Evolutionary conservation across 1,284 basidiomycete species (phyloP).

Genomic region (Dichomitus squalens): DNA sequence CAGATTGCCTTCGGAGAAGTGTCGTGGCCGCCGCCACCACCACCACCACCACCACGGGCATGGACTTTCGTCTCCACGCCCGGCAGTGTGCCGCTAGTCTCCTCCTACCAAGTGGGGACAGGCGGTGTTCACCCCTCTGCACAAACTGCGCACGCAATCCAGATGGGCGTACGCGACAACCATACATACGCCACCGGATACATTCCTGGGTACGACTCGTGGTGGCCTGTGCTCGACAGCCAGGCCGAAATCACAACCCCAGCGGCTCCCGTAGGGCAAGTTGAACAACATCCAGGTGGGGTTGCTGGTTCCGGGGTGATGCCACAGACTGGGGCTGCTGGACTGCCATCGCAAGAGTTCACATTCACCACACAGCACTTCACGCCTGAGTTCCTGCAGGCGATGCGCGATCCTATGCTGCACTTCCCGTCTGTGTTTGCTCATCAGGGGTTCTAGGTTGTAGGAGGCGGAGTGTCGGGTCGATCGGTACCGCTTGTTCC

Average conservation of each 20-base stretch:
- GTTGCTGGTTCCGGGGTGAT: not conserved
- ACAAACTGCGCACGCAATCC: not conserved
- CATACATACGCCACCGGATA: not conserved
- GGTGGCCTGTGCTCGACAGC: constrained; percentile 16
- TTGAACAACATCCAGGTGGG: not conserved
- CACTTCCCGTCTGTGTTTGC: constrained; percentile 26
- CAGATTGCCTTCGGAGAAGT: constrained; percentile 13
- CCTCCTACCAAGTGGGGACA: not conserved
- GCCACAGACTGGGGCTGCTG: not conserved
- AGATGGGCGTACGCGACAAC: not conserved
- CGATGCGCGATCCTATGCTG: constrained; percentile 24
- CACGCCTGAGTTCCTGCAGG: constrained; percentile 26
- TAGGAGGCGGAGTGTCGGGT: too few relatives aligned
- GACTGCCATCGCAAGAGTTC: constrained; percentile 24
- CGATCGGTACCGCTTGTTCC: not conserved
- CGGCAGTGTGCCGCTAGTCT: not conserved
- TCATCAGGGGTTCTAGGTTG: not conserved
- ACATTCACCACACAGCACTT: constrained; percentile 24
- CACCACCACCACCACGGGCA: too few relatives aligned
- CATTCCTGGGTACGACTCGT: constrained; percentile 22
- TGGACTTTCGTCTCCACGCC: not conserved
- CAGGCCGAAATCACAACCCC: not conserved
- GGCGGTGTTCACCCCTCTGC: not conserved
- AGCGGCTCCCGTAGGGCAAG: not conserved
- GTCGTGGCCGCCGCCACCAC: not conserved